These are phyloP conservation scores for Mycena epipterygia DNA, from an alignment of 768 basidiomycete species.

Conservation along the genomic window DNA sequence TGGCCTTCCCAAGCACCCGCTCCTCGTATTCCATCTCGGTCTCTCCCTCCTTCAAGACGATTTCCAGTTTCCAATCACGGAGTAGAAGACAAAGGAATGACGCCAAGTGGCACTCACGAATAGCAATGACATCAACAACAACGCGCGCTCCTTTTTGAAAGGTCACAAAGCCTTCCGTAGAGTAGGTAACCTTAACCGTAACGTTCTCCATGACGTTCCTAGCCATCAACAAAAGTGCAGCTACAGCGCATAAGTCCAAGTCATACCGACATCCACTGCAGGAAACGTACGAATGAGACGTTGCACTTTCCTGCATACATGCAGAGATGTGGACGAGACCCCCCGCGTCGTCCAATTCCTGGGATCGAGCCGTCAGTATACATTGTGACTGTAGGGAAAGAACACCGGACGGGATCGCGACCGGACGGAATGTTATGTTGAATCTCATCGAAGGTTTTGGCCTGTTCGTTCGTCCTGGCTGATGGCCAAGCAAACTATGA, in stretches of 20 bases:
- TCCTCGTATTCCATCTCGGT: background rate
- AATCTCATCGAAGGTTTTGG: background rate
- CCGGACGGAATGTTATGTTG: background rate
- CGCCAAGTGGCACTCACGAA: background rate
- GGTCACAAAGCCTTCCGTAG: background rate
- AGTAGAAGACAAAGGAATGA: background rate
- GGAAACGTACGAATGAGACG: background rate
- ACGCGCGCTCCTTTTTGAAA: conserved; percentile 4
- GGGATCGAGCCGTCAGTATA: background rate
- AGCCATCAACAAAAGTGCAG: conserved; percentile 7
- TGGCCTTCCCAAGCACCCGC: background rate
- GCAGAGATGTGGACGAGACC: background rate
- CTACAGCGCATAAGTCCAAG: background rate
- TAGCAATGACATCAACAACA: conserved; percentile 1
- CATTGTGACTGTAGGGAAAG: background rate
- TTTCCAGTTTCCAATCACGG: background rate
- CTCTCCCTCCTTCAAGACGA: conserved; percentile 1
- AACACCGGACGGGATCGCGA: background rate
- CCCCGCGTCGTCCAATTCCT: background rate
- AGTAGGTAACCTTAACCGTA: background rate
- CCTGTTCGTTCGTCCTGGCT: background rate
- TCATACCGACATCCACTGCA: background rate
- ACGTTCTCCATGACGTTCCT: conserved; percentile 7
- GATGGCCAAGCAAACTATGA: background rate
- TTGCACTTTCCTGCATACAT: conserved; percentile 4